A percentile compares a stretch with the other conserved stretches of the same genome.
phyloP scores from a whole-genome alignment of 208 protist species.

The Jaenimonas drosophilae region DNA sequence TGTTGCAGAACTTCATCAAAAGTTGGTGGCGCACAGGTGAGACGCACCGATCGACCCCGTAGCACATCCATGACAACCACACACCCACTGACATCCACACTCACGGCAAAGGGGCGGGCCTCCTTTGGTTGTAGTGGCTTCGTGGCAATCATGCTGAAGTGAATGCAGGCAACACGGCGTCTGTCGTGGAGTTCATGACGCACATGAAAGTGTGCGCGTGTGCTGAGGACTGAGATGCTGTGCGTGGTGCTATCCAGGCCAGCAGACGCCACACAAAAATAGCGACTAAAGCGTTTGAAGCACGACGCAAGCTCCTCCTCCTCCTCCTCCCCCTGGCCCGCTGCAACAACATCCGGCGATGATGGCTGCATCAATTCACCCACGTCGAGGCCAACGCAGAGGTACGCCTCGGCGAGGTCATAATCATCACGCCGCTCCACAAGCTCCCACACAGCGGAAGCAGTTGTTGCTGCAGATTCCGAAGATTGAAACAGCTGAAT shows the following conservation, averaged over 20 bases:
- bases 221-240: background rate
- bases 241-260: background rate
- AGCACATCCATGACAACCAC: background rate
- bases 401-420: background rate
- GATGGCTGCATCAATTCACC: too few relatives aligned
- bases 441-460: background rate
- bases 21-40: too few relatives aligned
- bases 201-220: background rate
- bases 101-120: slow-evolving; percentile 1
- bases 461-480: background rate
- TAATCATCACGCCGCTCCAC: background rate
- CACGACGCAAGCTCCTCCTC: too few relatives aligned
- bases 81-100: background rate
- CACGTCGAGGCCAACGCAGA: background rate
- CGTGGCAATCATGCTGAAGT: background rate
- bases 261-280: background rate
- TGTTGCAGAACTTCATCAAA: too few relatives aligned
- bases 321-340: too few relatives aligned
- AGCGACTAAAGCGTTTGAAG: background rate
- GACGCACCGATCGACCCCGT: too few relatives aligned
- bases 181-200: slow-evolving; percentile 1
- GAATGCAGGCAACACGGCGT: background rate
- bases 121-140: background rate
- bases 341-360: too few relatives aligned
- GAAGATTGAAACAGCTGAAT: background rate